Base-by-base conservation (phyloP, 2,329 filamentous ascomycete species). In the Purpureocillium lavendulum region DNA sequence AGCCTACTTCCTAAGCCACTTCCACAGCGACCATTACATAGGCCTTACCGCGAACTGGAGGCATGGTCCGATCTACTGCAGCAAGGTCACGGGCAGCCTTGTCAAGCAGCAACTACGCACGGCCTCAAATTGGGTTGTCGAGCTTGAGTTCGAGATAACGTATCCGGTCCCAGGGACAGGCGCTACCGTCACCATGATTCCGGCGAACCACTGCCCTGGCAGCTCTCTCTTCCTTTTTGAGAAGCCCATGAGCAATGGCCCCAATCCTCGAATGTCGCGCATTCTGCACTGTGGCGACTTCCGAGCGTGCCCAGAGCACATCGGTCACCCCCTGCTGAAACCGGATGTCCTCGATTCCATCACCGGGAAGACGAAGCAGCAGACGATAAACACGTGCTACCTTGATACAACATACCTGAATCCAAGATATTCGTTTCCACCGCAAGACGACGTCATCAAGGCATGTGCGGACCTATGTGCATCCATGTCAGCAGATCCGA, bases 211-310 rank as follows among this genome's bases (percentile, higher is more conserved):
- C 56, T 98, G 92, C 51, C 92, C 92, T 0, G 92, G 92, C 1
- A 96, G 88, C 52, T 94, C 90, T 0, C 64, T 98, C 1, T 98
- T 94, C 52, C 69, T 98, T 1, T 97, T 96, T 49, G 84, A 96
- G 57, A 96, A 95, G 57, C 63, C 65, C 0, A 63, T 83, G 11
- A 76, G 76, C 2, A 79, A 75, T 48, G 75, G 80, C 1, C 62
- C 69, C 12, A 77, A 68, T 33, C 62, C 71, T 3, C 80, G 75
- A 37, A 59, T 75, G 3, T 88, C 94, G 49, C 78, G 92, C 4
- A 83, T 98, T 31, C 67, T 98, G 7, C 92, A 98, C 56, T 98
- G 92, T 55, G 92, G 92, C 35, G 92, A 98, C 57, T 98, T 98
- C 54, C 75, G 92, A 45, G 92, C 92, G 10, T 96, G 88, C 57